phyloP scores from a whole-genome alignment of 2,329 filamentous ascomycete species.

The Lachnellula suecica region DNA sequence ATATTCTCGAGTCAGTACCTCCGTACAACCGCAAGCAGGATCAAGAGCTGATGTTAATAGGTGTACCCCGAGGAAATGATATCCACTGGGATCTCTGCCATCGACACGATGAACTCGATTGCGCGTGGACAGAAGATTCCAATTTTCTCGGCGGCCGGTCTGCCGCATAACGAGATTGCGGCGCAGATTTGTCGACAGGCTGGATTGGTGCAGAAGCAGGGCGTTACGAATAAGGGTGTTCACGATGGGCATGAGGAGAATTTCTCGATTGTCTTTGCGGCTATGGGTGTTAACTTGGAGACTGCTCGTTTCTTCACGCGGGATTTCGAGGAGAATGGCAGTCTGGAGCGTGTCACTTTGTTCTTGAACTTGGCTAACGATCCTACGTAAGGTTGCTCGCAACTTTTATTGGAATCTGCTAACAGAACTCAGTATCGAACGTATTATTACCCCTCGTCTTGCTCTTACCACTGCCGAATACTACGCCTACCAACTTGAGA shows the following conservation, averaged over 20 bases:
- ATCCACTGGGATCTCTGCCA: constrained; percentile 97
- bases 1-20: constrained; percentile 76
- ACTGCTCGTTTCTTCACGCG: constrained; percentile 97
- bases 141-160: constrained; percentile 97
- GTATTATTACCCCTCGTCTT: constrained; percentile 98
- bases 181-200: constrained; percentile 98
- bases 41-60: constrained; percentile 42
- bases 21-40: neutral
- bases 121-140: constrained; percentile 99
- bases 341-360: constrained; percentile 92
- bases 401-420: constrained; percentile 4
- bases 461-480: constrained; percentile 98
- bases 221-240: constrained; percentile 84
- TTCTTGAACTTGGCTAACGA: constrained; percentile 99
- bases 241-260: constrained; percentile 98
- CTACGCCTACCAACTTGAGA: constrained; percentile 99
- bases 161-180: constrained; percentile 99
- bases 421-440: constrained; percentile 72
- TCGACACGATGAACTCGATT: constrained; percentile 98
- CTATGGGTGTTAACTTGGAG: constrained; percentile 99
- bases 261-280: constrained; percentile 99
- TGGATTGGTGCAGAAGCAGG: constrained; percentile 75
- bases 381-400: constrained; percentile 71
- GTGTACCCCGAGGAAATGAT: constrained; percentile 99
- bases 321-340: constrained; percentile 99